These are phyloP conservation scores for Aaosphaeria arxii DNA, from an alignment of 2,329 filamentous ascomycete genomes.

Conservation along the genomic window DNA sequence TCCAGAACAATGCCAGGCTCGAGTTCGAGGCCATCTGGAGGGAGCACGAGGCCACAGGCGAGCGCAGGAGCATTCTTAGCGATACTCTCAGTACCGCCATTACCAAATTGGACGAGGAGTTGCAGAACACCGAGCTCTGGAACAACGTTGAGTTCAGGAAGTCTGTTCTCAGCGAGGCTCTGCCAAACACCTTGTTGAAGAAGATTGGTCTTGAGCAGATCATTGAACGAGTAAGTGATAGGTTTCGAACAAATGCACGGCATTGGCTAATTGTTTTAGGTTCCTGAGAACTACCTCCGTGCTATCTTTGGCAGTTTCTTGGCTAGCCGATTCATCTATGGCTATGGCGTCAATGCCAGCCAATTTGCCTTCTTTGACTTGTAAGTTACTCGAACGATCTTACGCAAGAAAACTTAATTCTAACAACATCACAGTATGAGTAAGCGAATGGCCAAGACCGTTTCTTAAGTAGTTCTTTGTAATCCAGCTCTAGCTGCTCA, in stretches of 20 bases:
- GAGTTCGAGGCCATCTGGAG: conserved; percentile 99
- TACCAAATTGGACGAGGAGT: conserved; percentile 92
- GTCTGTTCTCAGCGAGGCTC: conserved; percentile 77
- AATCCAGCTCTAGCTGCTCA: too few species aligned
- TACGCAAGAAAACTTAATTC: neutral
- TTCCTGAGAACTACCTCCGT: conserved; percentile 87
- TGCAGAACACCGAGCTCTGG: conserved; percentile 93
- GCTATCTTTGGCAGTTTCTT: conserved; percentile 96
- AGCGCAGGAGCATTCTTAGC: conserved; percentile 79
- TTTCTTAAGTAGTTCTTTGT: conserved; percentile 4
- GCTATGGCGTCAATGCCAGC: conserved; percentile 86
- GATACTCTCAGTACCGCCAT: conserved; percentile 90
- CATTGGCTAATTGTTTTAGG: conserved; percentile 42
- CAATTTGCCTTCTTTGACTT: conserved; percentile 99
- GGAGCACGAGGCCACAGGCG: conserved; percentile 79
- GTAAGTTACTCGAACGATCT: conserved; percentile 54
- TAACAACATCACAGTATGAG: conserved; percentile 39
- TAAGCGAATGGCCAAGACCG: conserved; percentile 44
- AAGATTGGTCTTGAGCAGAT: conserved; percentile 92
- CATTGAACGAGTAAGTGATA: conserved; percentile 64
- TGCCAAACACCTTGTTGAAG: conserved; percentile 78
- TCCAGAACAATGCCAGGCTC: conserved; percentile 84
- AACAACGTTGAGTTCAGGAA: conserved; percentile 73
- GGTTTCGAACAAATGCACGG: neutral
- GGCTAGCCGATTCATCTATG: conserved; percentile 92